Evolutionary conservation across 805 yeast species (phyloP).

Genomic region (Dipodascopsis uninucleata): DNA sequence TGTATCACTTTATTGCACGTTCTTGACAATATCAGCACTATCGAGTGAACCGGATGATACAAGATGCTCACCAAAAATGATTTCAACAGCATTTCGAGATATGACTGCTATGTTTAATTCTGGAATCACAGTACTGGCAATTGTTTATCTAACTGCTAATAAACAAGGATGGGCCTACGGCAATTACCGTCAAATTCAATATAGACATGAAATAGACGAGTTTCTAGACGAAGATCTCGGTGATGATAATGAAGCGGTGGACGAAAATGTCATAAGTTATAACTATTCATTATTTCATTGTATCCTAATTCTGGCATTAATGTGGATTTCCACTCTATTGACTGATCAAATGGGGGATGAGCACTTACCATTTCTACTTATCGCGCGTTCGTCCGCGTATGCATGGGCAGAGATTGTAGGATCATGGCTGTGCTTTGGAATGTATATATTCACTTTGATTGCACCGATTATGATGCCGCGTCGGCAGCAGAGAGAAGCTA

Average conservation of each 20-base stretch:
- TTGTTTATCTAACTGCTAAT: slow-evolving; percentile 96
- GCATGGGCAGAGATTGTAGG: slow-evolving; percentile 89
- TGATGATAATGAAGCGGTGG: slow-evolving; percentile 56
- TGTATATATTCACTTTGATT: slow-evolving; percentile 82
- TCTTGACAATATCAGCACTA: slow-evolving; percentile 83
- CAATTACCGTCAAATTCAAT: slow-evolving; percentile 44
- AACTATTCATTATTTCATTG: slow-evolving; percentile 83
- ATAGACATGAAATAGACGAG: slow-evolving; percentile 53
- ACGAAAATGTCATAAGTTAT: slow-evolving; percentile 56
- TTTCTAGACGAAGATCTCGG: slow-evolving; percentile 39
- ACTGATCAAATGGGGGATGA: slow-evolving; percentile 76
- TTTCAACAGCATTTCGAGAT: slow-evolving; percentile 84
- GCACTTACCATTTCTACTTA: slow-evolving; percentile 85
- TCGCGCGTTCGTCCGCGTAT: slow-evolving; percentile 90
- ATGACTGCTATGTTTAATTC: slow-evolving; percentile 85
- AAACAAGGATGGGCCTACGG: slow-evolving; percentile 49
- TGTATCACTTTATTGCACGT: slow-evolving; percentile 90
- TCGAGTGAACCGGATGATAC: slow-evolving; percentile 93
- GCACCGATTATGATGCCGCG: slow-evolving; percentile 92
- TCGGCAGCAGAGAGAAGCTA: no score
- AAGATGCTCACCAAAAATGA: slow-evolving; percentile 81
- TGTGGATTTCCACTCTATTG: slow-evolving; percentile 86
- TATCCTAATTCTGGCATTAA: slow-evolving; percentile 89
- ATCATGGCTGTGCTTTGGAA: slow-evolving; percentile 81
- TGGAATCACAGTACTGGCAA: slow-evolving; percentile 83